Evolutionary conservation across 352 stramenopile species (phyloP), one percentile per base, ranked within the genome.

Genomic region (Paralagenidium karlingii): DNA sequence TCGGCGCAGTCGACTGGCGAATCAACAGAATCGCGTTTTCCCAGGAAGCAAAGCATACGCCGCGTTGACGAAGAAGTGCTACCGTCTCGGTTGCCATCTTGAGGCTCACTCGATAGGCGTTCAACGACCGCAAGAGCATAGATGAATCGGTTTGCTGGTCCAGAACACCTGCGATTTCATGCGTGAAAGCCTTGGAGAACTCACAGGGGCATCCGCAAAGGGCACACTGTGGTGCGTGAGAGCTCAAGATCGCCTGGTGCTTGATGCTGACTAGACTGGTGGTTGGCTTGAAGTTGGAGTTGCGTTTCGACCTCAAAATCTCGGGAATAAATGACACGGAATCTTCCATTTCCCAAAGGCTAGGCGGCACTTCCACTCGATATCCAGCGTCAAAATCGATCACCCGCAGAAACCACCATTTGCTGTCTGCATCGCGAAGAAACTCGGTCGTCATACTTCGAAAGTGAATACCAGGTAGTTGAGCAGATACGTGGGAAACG

Each of bases 1-100:
- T 24, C 1, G 53, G 51, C 1, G 56, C 27, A 5, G 56, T 55
- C 0, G 59, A 53, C 6, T 71, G 75, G 0, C 49, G 44, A 0
- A 76, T 49, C 3, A 51, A 43, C n/a, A 59, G 54, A 3, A 80
- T 52, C 0, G 67, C 64, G n/a, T 38, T 50, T 41, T 90, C 74
- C 77, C 77, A 90, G 12, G 53, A 43, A 0, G 53, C 24, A 0
- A 87, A 43, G n/a, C 49, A 39, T 3, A 78, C 45, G 2, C 67
- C 77, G 6, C 77, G 70, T 31, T 87, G 70, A 5, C 73, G 63
- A 26, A 86, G 53, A 11, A 69, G 47, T 27, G 67, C 81, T 5
- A 90, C 63, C 18, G 73, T 85, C 3, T 82, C 60, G 4, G 71
- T 40, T 1, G 63, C 71, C 74, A 88, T 90, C 7, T 81, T 86